These are phyloP conservation scores for Citrus glauca DNA, from an alignment of 345 rosid species.

Conservation along the genomic window DNA sequence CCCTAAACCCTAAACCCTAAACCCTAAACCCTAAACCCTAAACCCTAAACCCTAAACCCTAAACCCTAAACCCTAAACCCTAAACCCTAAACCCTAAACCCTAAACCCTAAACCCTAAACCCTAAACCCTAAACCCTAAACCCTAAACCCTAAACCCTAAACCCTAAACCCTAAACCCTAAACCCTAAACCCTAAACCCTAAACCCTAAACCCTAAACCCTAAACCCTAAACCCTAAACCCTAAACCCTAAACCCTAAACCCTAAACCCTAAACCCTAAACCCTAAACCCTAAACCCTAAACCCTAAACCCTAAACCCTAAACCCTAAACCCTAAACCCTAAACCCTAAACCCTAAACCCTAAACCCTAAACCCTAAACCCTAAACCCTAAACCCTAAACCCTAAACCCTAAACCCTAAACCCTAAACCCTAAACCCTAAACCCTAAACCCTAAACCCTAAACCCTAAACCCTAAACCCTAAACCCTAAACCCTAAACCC, in stretches of 20 bases:
- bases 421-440: slow-evolving; percentile 15
- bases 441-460: slow-evolving; percentile 21
- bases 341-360: slow-evolving; percentile 16
- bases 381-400: slow-evolving; percentile 12
- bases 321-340: slow-evolving; percentile 17
- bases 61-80: neutral
- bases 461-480: slow-evolving; percentile 15
- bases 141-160: neutral
- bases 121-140: neutral
- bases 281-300: neutral
- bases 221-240: neutral
- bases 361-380: slow-evolving; percentile 15
- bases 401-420: slow-evolving; percentile 11
- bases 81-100: neutral
- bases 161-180: neutral
- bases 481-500: slow-evolving; percentile 18
- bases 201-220: neutral
- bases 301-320: slow-evolving; percentile 9
- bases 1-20: slow-evolving; percentile 18
- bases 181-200: neutral
- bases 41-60: neutral
- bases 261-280: too few relatives aligned
- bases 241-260: neutral
- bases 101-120: neutral
- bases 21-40: slow-evolving; percentile 15